Evolutionary conservation across 2,329 filamentous ascomycete species (phyloP).

Genomic region (Aspergillus sp.): DNA sequence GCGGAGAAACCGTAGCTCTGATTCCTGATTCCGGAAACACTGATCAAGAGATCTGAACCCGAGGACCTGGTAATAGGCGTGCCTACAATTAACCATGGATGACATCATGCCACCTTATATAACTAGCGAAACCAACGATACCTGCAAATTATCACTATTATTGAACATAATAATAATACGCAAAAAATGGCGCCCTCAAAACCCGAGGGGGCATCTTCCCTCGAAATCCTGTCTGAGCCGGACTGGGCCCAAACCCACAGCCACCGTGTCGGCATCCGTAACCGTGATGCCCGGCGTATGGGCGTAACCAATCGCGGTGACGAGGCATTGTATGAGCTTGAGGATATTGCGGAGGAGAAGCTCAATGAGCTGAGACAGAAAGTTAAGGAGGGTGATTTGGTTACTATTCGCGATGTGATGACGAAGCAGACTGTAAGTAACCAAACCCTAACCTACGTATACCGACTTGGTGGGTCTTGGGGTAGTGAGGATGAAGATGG

Average conservation of each 20-base stretch:
- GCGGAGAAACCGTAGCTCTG: not conserved
- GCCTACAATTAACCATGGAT: not conserved
- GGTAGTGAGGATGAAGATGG: not conserved
- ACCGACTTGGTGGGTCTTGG: no score
- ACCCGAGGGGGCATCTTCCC: not conserved
- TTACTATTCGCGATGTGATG: slow-evolving; percentile 29
- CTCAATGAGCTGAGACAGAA: slow-evolving; percentile 25
- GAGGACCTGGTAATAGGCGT: not conserved
- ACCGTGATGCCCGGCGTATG: not conserved
- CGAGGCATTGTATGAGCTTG: slow-evolving; percentile 10
- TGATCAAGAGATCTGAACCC: not conserved
- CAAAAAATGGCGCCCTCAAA: not conserved
- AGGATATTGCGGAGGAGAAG: slow-evolving; percentile 25
- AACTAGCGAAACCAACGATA: not conserved
- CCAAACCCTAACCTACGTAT: no score
- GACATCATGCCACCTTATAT: not conserved
- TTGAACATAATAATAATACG: not conserved
- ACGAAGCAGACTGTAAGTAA: slow-evolving; percentile 12
- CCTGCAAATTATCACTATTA: not conserved
- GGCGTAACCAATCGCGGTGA: slow-evolving; percentile 3
- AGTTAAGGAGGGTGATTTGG: slow-evolving; percentile 23
- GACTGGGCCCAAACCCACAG: slow-evolving; percentile 2
- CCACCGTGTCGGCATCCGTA: not conserved
- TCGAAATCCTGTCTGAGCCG: not conserved
- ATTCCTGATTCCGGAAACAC: not conserved